Conservation (phyloP, 345 rosid species). For the Psidium guajava region DNA sequence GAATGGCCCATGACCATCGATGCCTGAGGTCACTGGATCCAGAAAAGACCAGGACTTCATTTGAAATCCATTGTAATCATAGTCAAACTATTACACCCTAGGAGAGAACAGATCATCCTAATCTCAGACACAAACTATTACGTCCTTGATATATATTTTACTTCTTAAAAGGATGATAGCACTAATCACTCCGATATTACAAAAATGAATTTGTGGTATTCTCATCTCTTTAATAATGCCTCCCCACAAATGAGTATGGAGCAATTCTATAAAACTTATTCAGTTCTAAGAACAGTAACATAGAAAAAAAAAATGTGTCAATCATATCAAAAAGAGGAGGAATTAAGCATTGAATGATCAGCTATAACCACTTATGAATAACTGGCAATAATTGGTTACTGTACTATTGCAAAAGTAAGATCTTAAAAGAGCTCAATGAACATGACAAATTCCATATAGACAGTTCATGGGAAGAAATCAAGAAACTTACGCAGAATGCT, state of each 20-base stretch:
- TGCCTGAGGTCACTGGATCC: background rate
- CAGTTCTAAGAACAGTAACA: background rate
- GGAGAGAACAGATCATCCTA: background rate
- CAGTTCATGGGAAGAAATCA: background rate
- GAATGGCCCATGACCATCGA: background rate
- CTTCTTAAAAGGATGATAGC: background rate
- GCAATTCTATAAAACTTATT: background rate
- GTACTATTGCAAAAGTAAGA: background rate
- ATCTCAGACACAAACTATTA: background rate
- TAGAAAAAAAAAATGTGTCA: background rate
- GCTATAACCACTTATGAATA: background rate
- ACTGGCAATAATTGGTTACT: background rate
- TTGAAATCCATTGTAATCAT: background rate
- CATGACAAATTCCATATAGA: background rate
- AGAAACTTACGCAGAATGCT: background rate
- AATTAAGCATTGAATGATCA: background rate
- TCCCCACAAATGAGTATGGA: background rate
- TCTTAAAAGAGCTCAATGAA: background rate
- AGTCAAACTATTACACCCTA: background rate
- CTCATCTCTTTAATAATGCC: background rate
- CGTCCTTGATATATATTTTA: background rate
- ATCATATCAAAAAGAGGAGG: background rate
- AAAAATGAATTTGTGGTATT: background rate
- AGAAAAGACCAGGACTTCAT: background rate
- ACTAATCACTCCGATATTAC: background rate